A percentile compares a stretch with the other conserved stretches of the same genome.
phyloP scores from a whole-genome alignment of 2,329 filamentous ascomycete genomes.

The Colletotrichum endophyticum region DNA sequence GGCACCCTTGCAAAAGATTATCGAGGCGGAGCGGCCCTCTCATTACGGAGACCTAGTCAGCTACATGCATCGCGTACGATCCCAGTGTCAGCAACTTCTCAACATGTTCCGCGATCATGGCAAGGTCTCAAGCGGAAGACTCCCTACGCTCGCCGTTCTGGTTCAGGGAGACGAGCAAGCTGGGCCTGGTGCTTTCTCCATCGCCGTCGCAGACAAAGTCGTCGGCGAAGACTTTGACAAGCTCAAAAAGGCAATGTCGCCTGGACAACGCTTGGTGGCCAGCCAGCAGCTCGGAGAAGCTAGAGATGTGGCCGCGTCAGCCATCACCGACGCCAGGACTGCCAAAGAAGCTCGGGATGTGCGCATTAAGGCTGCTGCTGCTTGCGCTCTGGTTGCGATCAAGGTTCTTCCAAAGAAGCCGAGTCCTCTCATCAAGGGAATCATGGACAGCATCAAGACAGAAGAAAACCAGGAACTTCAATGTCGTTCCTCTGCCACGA shows the following conservation, averaged over 20 bases:
- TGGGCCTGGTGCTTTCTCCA: constrained; percentile 89
- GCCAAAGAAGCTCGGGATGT: constrained; percentile 85
- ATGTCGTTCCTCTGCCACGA: constrained; percentile 81
- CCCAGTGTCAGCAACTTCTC: constrained; percentile 88
- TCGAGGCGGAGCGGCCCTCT: constrained; percentile 80
- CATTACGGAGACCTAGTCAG: constrained; percentile 91
- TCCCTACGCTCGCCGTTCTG: constrained; percentile 85
- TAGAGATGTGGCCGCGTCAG: constrained; percentile 69
- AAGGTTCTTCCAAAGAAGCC: constrained; percentile 90
- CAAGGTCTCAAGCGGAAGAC: constrained; percentile 74
- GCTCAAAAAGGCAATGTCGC: constrained; percentile 86
- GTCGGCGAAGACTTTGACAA: constrained; percentile 85
- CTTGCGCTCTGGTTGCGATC: constrained; percentile 88
- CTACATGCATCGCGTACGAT: constrained; percentile 86
- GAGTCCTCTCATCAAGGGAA: constrained; percentile 87
- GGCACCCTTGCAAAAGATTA: constrained; percentile 72
- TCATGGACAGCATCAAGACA: constrained; percentile 98
- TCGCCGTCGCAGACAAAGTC: constrained; percentile 87
- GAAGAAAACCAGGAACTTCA: constrained; percentile 93
- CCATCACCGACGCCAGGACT: constrained; percentile 79
- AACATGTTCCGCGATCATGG: constrained; percentile 92
- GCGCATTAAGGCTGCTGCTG: constrained; percentile 84
- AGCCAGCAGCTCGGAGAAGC: constrained; percentile 81
- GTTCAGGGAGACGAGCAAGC: constrained; percentile 94
- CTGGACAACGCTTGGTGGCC: constrained; percentile 85